Percentiles rank a stretch among this genome's conserved stretches.
These are phyloP conservation scores for Solanum chaucha DNA, from an alignment of 257 asterid genomes.

Conservation along the genomic window DNA sequence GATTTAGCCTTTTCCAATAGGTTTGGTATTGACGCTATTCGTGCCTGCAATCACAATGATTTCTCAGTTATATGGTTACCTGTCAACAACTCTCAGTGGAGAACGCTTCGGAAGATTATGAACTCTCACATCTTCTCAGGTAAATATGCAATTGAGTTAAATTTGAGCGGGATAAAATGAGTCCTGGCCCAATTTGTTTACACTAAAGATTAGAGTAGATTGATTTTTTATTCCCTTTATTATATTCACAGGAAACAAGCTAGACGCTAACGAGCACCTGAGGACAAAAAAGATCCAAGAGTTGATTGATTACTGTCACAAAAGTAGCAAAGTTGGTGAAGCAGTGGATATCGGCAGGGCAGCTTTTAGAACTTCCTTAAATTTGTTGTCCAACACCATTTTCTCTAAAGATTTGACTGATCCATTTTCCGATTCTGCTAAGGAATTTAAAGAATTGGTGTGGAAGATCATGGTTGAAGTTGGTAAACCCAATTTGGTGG, in stretches of 20 bases:
- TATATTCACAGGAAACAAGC: constrained; percentile 35
- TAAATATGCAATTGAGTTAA: not conserved
- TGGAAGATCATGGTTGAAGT: constrained; percentile 22
- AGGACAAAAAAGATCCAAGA: constrained; percentile 37
- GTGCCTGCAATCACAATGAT: constrained; percentile 45
- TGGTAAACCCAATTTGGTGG: constrained; percentile 30
- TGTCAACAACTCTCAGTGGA: constrained; percentile 40
- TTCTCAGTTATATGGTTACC: constrained; percentile 68
- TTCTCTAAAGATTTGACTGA: constrained; percentile 48
- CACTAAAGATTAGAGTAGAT: not conserved
- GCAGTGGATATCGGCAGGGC: constrained; percentile 16
- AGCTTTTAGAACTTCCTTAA: constrained; percentile 19
- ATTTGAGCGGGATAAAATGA: not conserved
- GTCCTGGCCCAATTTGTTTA: not conserved
- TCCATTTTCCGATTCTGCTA: constrained; percentile 29
- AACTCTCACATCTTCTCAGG: constrained; percentile 56
- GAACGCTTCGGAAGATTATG: constrained; percentile 48
- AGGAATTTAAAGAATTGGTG: constrained; percentile 40
- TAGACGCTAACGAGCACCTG: constrained; percentile 54
- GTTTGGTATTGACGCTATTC: constrained; percentile 32
- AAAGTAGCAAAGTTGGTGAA: constrained; percentile 20
- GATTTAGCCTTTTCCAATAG: constrained; percentile 55
- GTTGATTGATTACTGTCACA: constrained; percentile 17
- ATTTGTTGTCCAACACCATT: constrained; percentile 35
- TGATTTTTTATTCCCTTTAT: not conserved